phyloP scores from a whole-genome alignment of 1,139 yeast species.

The Insectozyma bohioensis region DNA sequence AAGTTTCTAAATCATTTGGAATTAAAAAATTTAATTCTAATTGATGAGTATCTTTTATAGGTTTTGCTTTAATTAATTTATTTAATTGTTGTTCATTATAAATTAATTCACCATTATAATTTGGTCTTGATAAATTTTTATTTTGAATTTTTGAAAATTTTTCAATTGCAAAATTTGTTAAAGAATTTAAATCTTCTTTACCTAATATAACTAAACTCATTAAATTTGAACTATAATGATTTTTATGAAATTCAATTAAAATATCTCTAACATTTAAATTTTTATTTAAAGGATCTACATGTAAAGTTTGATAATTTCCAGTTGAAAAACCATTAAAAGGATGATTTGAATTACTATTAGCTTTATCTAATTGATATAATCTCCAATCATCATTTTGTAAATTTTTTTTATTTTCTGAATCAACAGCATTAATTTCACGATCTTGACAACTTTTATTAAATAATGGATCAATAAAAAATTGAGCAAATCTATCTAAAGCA shows the following conservation, averaged over 20 bases:
- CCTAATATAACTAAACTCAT: conserved; percentile 89
- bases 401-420: conserved; percentile 92
- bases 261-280: conserved; percentile 65
- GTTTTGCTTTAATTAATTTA: conserved; percentile 64
- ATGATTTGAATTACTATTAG: conserved; percentile 67
- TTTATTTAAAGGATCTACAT: conserved; percentile 48
- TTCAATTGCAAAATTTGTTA: conserved; percentile 69
- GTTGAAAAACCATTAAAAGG: conserved; percentile 78
- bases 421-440: conserved; percentile 92
- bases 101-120: conserved; percentile 36
- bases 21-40: conserved; percentile 68
- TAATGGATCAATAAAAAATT: conserved; percentile 84
- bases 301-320: conserved; percentile 65
- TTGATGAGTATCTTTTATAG: conserved; percentile 76
- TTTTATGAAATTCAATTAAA: conserved; percentile 58
- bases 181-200: conserved; percentile 69
- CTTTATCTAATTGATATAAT: conserved; percentile 77
- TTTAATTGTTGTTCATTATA: conserved; percentile 47
- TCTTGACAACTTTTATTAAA: conserved; percentile 82
- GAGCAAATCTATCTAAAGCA: conserved; percentile 89
- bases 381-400: conserved; percentile 91
- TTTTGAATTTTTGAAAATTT: conserved; percentile 67
- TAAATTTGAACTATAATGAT: conserved; percentile 69
- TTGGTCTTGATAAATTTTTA: conserved; percentile 50
- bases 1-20: conserved; percentile 65